Evolutionary conservation across 805 yeast species (phyloP).

Genomic region (Wickerhamiella australiensis): DNA sequence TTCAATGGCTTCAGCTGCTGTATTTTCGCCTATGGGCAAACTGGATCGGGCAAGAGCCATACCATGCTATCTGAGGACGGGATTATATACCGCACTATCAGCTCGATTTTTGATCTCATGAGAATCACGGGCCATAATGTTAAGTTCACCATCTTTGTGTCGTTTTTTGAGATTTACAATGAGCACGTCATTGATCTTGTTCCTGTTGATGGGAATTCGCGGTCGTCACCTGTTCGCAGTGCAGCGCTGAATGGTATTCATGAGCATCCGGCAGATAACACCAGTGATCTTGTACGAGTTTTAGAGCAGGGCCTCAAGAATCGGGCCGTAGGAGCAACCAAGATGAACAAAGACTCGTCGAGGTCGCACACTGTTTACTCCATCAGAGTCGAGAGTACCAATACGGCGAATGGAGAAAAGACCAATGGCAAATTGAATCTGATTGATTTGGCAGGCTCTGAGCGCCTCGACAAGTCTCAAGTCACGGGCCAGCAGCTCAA

Average conservation of each 20-base stretch:
- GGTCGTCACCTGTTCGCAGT: slow-evolving; percentile 14
- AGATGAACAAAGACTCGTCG: slow-evolving; percentile 72
- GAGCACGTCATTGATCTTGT: slow-evolving; percentile 61
- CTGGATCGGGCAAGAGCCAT: slow-evolving; percentile 88
- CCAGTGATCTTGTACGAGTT: slow-evolving; percentile 22
- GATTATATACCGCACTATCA: slow-evolving; percentile 65
- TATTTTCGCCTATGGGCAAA: slow-evolving; percentile 94
- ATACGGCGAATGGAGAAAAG: slow-evolving; percentile 33
- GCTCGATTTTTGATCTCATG: slow-evolving; percentile 53
- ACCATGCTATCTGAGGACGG: slow-evolving; percentile 79
- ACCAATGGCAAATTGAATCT: slow-evolving; percentile 57
- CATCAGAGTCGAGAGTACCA: slow-evolving; percentile 45
- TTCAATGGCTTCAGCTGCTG: slow-evolving; percentile 86
- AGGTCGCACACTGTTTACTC: slow-evolving; percentile 81
- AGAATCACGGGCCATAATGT: slow-evolving; percentile 29
- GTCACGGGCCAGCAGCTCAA: slow-evolving; percentile 67
- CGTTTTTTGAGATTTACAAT: slow-evolving; percentile 81
- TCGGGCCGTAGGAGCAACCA: slow-evolving; percentile 72
- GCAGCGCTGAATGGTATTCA: not conserved
- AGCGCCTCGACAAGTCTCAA: slow-evolving; percentile 61
- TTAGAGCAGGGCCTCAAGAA: slow-evolving; percentile 45
- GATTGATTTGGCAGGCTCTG: slow-evolving; percentile 92
- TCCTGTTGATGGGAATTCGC: slow-evolving; percentile 11
- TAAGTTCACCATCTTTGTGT: slow-evolving; percentile 44
- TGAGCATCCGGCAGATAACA: not conserved